Evolutionary conservation across 441 rosid genomes (phyloP).

Genomic region (Breynia disticha): DNA sequence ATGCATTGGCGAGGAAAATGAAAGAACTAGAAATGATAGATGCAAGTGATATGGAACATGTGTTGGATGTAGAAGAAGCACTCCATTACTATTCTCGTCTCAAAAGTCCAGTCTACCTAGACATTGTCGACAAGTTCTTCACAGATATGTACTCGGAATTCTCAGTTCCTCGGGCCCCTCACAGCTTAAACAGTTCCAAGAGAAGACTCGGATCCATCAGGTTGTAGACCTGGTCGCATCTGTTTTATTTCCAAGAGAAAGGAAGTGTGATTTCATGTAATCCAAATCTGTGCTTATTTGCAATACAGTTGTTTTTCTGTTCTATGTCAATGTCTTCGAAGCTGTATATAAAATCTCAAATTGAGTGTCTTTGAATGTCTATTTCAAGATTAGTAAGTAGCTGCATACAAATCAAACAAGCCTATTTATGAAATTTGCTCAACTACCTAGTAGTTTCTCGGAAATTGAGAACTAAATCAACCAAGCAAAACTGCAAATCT

Average conservation of each 20-base stretch:
- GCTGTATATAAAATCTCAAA: too few species aligned
- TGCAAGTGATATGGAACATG: slow-evolving; percentile 61
- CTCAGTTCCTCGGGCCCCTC: slow-evolving; percentile 37
- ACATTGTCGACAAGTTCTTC: slow-evolving; percentile 74
- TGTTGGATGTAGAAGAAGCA: slow-evolving; percentile 87
- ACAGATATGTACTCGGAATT: slow-evolving; percentile 57
- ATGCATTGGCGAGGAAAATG: slow-evolving; percentile 56
- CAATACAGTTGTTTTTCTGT: slow-evolving; percentile 9
- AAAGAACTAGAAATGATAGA: slow-evolving; percentile 66
- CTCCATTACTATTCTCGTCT: slow-evolving; percentile 80
- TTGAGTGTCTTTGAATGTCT: too few species aligned
- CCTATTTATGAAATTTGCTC: neutral
- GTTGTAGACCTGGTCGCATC: slow-evolving; percentile 20
- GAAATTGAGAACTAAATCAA: slow-evolving; percentile 1
- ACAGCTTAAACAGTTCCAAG: slow-evolving; percentile 28
- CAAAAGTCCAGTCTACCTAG: slow-evolving; percentile 66
- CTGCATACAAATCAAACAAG: too few species aligned
- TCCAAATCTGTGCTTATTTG: slow-evolving; percentile 9
- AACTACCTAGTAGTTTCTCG: slow-evolving; percentile 4
- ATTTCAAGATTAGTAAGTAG: too few species aligned
- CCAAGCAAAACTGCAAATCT: neutral
- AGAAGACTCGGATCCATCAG: slow-evolving; percentile 38
- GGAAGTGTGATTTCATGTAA: neutral
- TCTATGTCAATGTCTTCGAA: too few species aligned
- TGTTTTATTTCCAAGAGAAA: neutral